Evolutionary conservation across 1,284 basidiomycete genomes (phyloP).

Genomic region (Phaffia rhodozyma): DNA sequence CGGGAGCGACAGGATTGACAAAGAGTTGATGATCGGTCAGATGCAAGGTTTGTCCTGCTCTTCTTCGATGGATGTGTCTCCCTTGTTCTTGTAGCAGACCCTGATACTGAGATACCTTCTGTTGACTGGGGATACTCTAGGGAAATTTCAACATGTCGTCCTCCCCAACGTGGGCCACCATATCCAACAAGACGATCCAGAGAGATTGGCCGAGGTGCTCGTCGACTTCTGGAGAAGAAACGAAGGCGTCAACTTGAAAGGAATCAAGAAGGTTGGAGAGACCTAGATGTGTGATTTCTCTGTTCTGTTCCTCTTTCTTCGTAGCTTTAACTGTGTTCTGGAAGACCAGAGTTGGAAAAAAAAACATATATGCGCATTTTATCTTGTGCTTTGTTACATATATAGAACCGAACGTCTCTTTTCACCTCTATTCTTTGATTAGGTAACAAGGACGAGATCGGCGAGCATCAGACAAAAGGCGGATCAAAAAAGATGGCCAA

Average conservation of each 20-base stretch:
- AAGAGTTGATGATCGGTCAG: constrained; percentile 91
- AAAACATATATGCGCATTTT: no score
- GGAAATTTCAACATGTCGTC: constrained; percentile 89
- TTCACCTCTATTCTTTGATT: no score
- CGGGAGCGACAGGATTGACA: constrained; percentile 83
- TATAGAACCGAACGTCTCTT: no score
- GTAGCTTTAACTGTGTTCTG: no score
- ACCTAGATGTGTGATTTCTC: constrained; percentile 25
- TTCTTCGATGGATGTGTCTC: background rate
- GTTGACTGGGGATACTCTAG: no score
- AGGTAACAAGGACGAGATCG: no score
- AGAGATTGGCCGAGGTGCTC: constrained; percentile 60
- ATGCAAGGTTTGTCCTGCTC: constrained; percentile 43
- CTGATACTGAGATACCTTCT: no score
- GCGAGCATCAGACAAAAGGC: no score
- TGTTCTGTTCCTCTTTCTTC: no score
- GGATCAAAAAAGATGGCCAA: no score
- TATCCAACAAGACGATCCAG: constrained; percentile 83
- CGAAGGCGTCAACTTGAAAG: constrained; percentile 43
- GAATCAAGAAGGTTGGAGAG: constrained; percentile 72
- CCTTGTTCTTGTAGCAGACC: background rate
- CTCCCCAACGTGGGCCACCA: constrained; percentile 81
- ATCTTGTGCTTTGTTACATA: no score
- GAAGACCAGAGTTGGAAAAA: no score
- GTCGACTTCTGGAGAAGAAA: constrained; percentile 90